Base-by-base conservation (phyloP, 768 basidiomycete genomes). In the Amanita muscaria region DNA sequence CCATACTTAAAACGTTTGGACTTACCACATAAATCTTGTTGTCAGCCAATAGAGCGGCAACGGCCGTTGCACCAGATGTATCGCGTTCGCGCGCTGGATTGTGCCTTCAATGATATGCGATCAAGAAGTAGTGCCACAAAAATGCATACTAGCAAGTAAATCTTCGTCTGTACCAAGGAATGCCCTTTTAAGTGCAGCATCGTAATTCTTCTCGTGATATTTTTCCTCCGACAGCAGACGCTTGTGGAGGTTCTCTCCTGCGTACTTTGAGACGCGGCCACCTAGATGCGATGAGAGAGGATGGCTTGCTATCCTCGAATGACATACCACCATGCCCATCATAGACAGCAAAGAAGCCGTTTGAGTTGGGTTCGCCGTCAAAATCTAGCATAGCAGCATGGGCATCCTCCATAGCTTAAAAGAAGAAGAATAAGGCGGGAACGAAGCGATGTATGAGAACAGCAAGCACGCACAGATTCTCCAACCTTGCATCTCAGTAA, bases 401-500 rank as follows among this genome's bases (percentile, higher is more conserved):
- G 1, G 94, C 80, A 57, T 99, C 94, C 67, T 99, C 96, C 96
- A 99, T 98, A 55, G 83, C 94, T 99, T 58, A 41, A 48, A 21
- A 9, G 40, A 31, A 33, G 12, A 6, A 12, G 27, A 22, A 42
- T 46, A 9, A 32, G 41, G n/a, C n/a, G n/a, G n/a, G n/a, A n/a
- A n/a, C n/a, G n/a, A n/a, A n/a, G n/a, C n/a, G n/a, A n/a, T n/a
- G n/a, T n/a, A n/a, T n/a, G n/a, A n/a, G n/a, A n/a, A n/a, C n/a
- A n/a, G n/a, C n/a, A 47, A 49, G 23, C 37, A 83, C 94, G 67
- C 58, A 99, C 94, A 80, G 66, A 98, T 84, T 64, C 96, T 75
- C 96, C 96, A 99, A 56, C 96, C 96, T 64, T 99, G 96, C 94
- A 98, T 98, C 66, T 97, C 93, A 36, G 87, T 83, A 33, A 96